phyloP scores from a whole-genome alignment of 2,329 filamentous ascomycete genomes.

The Cladosporium sp. region DNA sequence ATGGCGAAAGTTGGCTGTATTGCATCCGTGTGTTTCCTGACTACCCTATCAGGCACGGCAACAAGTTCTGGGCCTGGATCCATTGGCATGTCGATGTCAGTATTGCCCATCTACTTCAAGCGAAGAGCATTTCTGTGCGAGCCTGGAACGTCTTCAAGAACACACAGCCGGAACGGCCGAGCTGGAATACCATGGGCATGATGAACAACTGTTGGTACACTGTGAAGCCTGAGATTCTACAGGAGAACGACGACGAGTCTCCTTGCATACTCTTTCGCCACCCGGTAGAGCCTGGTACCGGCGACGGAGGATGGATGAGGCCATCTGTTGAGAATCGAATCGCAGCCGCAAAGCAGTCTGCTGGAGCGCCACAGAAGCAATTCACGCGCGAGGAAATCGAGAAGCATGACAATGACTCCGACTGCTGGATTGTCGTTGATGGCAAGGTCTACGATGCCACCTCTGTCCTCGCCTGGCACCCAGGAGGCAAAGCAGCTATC shows the following conservation, averaged over 20 bases:
- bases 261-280: slow-evolving; percentile 43
- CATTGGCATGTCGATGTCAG: slow-evolving; percentile 50
- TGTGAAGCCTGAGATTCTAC: slow-evolving; percentile 38
- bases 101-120: slow-evolving; percentile 39
- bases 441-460: slow-evolving; percentile 50
- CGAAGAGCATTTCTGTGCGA: slow-evolving; percentile 42
- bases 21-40: slow-evolving; percentile 47
- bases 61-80: slow-evolving; percentile 52
- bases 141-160: slow-evolving; percentile 49
- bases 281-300: slow-evolving; percentile 41
- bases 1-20: slow-evolving; percentile 45
- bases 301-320: slow-evolving; percentile 49
- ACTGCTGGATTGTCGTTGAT: slow-evolving; percentile 53
- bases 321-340: slow-evolving; percentile 43
- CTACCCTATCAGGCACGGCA: slow-evolving; percentile 46
- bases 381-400: slow-evolving; percentile 52
- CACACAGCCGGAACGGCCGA: slow-evolving; percentile 43
- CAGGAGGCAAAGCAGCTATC: slow-evolving; percentile 46
- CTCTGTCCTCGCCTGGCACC: slow-evolving; percentile 46
- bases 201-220: slow-evolving; percentile 53
- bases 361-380: slow-evolving; percentile 44
- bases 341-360: slow-evolving; percentile 41
- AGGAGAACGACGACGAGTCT: slow-evolving; percentile 27
- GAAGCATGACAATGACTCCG: slow-evolving; percentile 44
- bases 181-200: slow-evolving; percentile 51